Percentiles rank a stretch among this genome's conserved stretches.
These are phyloP conservation scores for Calonectria naviculata DNA, from an alignment of 2,329 filamentous ascomycete genomes.

Conservation along the genomic window DNA sequence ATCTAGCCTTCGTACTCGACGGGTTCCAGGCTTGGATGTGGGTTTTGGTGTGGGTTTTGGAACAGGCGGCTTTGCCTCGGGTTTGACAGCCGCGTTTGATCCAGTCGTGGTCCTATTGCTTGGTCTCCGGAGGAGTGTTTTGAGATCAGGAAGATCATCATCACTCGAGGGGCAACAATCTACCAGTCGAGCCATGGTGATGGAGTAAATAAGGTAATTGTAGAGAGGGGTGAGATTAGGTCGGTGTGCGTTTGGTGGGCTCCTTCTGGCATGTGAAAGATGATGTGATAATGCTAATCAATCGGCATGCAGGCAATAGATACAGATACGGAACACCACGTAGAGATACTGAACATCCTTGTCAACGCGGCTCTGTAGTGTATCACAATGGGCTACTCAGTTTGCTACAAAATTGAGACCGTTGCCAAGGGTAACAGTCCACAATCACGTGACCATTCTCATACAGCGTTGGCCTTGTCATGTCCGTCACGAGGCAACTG, in stretches of 20 bases:
- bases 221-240: not conserved
- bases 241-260: not conserved
- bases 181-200: conserved; percentile 43
- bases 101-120: conserved; percentile 29
- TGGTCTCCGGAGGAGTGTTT: conserved; percentile 41
- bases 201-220: not conserved
- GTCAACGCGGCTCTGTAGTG: not conserved
- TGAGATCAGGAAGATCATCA: conserved; percentile 56
- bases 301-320: not conserved
- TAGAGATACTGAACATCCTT: conserved; percentile 2
- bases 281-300: not conserved
- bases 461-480: not conserved
- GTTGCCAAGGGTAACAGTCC: conserved; percentile 17
- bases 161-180: conserved; percentile 48
- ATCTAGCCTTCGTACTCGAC: conserved; percentile 46
- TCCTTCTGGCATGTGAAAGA: not conserved
- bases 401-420: not conserved
- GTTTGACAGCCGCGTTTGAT: conserved; percentile 10
- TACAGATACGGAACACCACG: not conserved
- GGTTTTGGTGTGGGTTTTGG: conserved; percentile 40
- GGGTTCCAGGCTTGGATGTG: conserved; percentile 35
- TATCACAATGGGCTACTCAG: not conserved
- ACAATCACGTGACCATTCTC: not conserved
- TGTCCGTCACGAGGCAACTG: not conserved
- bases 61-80: conserved; percentile 31